phyloP scores from a whole-genome alignment of 2,329 filamentous ascomycete species.

The Colletotrichum gigasporum region DNA sequence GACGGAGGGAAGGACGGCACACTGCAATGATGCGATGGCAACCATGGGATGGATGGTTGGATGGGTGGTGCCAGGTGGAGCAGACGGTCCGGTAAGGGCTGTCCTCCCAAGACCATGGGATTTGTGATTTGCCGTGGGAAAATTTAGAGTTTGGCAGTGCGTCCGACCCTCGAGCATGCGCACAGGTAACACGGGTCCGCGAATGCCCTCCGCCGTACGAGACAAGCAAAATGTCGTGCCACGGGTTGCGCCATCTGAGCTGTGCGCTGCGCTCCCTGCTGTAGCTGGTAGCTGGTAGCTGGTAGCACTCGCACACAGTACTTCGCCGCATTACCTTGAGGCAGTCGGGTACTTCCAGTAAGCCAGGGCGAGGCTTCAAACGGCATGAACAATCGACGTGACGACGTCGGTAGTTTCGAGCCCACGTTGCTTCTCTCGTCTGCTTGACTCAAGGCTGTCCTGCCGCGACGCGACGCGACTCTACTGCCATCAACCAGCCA shows the following conservation, averaged over 20 bases:
- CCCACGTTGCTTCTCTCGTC: neutral
- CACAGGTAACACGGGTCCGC: neutral
- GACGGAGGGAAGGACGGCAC: neutral
- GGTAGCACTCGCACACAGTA: too few relatives aligned
- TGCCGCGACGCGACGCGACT: neutral
- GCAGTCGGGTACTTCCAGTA: too few relatives aligned
- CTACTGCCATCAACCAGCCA: neutral
- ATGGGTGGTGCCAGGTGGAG: neutral
- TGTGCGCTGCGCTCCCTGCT: neutral
- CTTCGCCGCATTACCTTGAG: too few relatives aligned
- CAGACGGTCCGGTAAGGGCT: slow-evolving; percentile 7
- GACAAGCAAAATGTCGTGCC: neutral
- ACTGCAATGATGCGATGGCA: slow-evolving; percentile 8
- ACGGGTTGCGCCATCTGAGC: neutral
- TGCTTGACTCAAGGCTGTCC: neutral
- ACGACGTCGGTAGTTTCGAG: neutral
- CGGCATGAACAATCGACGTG: too few relatives aligned
- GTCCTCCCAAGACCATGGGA: slow-evolving; percentile 9
- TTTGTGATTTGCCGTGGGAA: slow-evolving; percentile 10
- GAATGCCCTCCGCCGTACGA: neutral
- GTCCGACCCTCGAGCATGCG: slow-evolving; percentile 6
- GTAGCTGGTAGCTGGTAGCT: too few relatives aligned
- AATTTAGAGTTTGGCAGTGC: slow-evolving; percentile 17
- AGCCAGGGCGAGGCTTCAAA: neutral
- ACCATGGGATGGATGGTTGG: neutral